These are phyloP conservation scores for Chrysoporthe deuterocubensis DNA, from an alignment of 2,329 filamentous ascomycete genomes.

Conservation along the genomic window DNA sequence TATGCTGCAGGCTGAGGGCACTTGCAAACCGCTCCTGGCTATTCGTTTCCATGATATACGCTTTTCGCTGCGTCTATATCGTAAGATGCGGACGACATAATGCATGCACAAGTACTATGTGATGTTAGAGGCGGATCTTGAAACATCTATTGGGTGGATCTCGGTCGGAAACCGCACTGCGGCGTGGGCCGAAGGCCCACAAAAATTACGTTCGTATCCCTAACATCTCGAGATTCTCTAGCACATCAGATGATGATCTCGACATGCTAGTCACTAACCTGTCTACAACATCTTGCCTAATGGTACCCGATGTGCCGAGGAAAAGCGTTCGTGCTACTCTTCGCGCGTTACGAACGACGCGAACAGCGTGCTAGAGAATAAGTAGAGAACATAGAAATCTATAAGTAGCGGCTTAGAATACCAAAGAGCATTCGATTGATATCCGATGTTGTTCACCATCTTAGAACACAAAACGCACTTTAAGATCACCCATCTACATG, in stretches of 20 bases:
- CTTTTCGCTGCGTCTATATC: too few relatives aligned
- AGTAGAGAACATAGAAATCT: background rate
- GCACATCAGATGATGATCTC: conserved; percentile 24
- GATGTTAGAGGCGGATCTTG: too few relatives aligned
- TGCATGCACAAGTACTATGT: too few relatives aligned
- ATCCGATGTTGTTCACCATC: background rate
- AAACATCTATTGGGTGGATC: background rate
- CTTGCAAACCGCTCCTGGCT: too few relatives aligned
- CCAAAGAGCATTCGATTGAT: background rate
- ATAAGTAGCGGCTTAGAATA: background rate
- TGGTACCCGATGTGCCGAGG: background rate
- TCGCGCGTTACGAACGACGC: conserved; percentile 7
- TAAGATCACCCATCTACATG: background rate
- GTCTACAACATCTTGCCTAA: background rate
- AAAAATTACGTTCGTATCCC: background rate
- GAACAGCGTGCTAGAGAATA: background rate
- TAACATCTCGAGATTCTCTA: conserved; percentile 22
- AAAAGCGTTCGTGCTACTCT: background rate
- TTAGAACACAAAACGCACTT: background rate
- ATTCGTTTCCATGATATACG: too few relatives aligned
- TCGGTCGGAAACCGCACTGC: background rate
- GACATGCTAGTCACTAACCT: conserved; percentile 10
- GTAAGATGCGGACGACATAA: too few relatives aligned
- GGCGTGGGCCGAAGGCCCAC: background rate
- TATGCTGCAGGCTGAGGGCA: too few relatives aligned